Percentiles rank a stretch among this genome's conserved stretches.
Conservation (phyloP, 371 early-diverging fungal species). For the Mortierella sp. region DNA sequence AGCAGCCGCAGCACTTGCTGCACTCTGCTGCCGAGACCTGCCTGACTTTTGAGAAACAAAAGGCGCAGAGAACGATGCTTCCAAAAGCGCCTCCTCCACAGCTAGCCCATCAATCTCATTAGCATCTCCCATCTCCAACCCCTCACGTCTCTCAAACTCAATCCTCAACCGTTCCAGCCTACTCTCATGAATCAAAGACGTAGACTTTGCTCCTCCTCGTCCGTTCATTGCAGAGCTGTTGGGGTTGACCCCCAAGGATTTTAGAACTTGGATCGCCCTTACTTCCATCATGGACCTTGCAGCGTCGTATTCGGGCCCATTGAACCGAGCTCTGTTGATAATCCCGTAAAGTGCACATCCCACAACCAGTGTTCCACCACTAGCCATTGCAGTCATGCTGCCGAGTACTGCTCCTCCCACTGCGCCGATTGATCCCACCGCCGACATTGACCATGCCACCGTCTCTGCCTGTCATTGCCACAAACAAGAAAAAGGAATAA, state of each 20-base stretch:
- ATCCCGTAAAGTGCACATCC: constrained; percentile 59
- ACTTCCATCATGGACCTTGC: constrained; percentile 49
- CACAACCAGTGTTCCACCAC: constrained; percentile 51
- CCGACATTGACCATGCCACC: constrained; percentile 64
- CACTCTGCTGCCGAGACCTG: constrained; percentile 20
- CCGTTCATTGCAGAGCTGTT: constrained; percentile 9
- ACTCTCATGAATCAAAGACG: constrained; percentile 19
- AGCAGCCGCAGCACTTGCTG: background rate
- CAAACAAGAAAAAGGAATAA: background rate
- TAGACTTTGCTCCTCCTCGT: background rate
- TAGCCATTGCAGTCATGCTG: constrained; percentile 59
- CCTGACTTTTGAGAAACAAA: constrained; percentile 24
- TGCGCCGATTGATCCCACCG: constrained; percentile 61
- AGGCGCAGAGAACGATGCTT: constrained; percentile 35
- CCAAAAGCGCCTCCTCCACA: constrained; percentile 36
- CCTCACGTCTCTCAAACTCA: constrained; percentile 48
- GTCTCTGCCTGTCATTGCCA: constrained; percentile 23
- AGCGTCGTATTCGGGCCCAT: constrained; percentile 53
- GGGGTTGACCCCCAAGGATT: constrained; percentile 41
- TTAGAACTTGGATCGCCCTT: constrained; percentile 21
- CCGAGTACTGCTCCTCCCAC: constrained; percentile 66
- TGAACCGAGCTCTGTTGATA: constrained; percentile 45
- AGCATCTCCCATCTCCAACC: constrained; percentile 44
- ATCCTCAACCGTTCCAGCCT: constrained; percentile 34
- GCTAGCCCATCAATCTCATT: constrained; percentile 48